Conservation (phyloP, 108 stramenopile genomes). For the Pseudonitzschia multiseries region DNA sequence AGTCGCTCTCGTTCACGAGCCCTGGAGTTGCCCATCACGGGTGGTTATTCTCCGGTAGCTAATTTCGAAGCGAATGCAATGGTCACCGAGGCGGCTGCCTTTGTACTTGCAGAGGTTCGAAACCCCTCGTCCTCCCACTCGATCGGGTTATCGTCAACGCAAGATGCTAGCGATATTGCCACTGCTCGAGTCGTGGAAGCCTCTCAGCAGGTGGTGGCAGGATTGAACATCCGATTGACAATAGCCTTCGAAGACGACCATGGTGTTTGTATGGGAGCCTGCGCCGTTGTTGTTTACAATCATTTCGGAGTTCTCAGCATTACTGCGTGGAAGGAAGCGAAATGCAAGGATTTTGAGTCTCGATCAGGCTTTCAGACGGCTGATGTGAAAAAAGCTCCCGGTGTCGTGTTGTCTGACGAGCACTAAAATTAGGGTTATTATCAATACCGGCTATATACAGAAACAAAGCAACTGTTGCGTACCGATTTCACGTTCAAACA, state of each 20-base stretch:
- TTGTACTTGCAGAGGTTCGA: not conserved
- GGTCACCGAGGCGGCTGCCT: not conserved
- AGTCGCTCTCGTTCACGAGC: no score
- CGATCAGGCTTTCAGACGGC: not conserved
- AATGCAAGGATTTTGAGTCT: not conserved
- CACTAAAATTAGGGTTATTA: no score
- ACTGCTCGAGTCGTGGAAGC: not conserved
- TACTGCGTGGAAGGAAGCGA: constrained; percentile 2
- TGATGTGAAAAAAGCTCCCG: no score
- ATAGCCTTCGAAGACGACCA: not conserved
- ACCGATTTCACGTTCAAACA: no score
- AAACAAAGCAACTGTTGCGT: no score
- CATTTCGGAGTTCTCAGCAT: constrained; percentile 8
- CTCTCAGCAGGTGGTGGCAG: constrained; percentile 1
- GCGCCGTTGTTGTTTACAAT: constrained; percentile 2
- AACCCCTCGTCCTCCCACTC: not conserved
- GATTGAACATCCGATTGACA: constrained; percentile 6
- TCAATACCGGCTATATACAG: no score
- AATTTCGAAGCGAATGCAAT: not conserved
- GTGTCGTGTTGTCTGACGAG: no score
- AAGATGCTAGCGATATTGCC: not conserved
- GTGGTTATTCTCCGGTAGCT: not conserved
- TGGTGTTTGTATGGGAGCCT: not conserved
- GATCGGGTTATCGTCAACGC: no score
- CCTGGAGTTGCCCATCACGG: not conserved